phyloP scores from a whole-genome alignment of 23 red algal species.

The Gracilaria gracilis region DNA sequence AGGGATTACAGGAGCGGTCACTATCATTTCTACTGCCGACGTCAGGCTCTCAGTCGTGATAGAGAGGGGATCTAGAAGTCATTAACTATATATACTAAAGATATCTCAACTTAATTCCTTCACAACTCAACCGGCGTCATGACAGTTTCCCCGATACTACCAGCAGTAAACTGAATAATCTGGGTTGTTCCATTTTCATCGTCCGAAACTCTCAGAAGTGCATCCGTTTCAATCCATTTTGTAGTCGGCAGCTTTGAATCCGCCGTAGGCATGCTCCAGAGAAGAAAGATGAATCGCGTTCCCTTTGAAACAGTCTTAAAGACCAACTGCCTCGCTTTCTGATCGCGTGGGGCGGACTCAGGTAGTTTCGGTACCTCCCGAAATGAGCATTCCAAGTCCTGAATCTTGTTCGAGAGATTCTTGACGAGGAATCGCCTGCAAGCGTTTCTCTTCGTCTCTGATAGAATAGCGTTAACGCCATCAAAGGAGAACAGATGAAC shows the following conservation, averaged over 20 bases:
- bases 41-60: not conserved
- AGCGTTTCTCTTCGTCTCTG: constrained; percentile 1
- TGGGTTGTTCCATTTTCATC: not conserved
- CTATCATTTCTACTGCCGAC: not conserved
- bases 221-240: constrained; percentile 21
- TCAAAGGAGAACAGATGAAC: constrained; percentile 48
- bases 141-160: constrained; percentile 4
- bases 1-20: not conserved
- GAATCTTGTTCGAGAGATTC: not conserved
- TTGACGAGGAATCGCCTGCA: constrained; percentile 25
- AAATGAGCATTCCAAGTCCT: constrained; percentile 59
- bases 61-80: not conserved
- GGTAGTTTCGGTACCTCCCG: constrained; percentile 40
- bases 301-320: constrained; percentile 28
- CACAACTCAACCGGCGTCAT: constrained; percentile 13
- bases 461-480: constrained; percentile 38
- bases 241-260: constrained; percentile 16
- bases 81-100: constrained; percentile 1
- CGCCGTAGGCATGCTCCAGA: constrained; percentile 13
- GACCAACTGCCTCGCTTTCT: constrained; percentile 30
- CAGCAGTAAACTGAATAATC: constrained; percentile 33
- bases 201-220: constrained; percentile 15
- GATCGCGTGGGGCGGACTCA: constrained; percentile 18
- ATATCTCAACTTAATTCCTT: not conserved
- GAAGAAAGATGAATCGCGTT: constrained; percentile 54